phyloP scores from a whole-genome alignment of 257 asterid species.

The Vinca minor region DNA sequence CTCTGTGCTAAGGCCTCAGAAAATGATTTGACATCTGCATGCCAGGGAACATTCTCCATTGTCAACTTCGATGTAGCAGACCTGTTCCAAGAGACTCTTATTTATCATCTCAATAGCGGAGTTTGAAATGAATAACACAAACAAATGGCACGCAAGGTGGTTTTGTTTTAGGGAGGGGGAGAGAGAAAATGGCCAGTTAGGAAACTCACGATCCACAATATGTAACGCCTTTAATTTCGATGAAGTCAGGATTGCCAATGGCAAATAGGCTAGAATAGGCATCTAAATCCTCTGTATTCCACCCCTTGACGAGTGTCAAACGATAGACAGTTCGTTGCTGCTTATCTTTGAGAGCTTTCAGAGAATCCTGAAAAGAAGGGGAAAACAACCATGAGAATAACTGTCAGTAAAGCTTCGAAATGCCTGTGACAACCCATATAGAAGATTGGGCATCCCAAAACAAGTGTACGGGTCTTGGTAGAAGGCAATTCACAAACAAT shows the following conservation, averaged over 20 bases:
- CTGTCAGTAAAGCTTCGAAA: background rate
- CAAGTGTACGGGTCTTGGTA: background rate
- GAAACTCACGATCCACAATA: conserved; percentile 92
- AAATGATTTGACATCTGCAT: conserved; percentile 79
- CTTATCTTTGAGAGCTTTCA: conserved; percentile 83
- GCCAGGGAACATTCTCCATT: conserved; percentile 99
- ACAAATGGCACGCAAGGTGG: background rate
- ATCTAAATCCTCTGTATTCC: conserved; percentile 94
- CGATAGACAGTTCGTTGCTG: conserved; percentile 94
- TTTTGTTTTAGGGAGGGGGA: background rate
- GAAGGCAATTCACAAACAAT: background rate
- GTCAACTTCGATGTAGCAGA: conserved; percentile 94
- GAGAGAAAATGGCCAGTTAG: background rate
- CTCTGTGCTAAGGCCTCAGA: conserved; percentile 73
- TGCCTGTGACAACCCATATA: background rate
- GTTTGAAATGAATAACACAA: conserved; percentile 1
- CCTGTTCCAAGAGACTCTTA: conserved; percentile 29
- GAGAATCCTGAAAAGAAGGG: conserved; percentile 50
- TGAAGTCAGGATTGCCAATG: conserved; percentile 79
- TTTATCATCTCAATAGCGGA: background rate
- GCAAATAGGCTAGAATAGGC: conserved; percentile 73
- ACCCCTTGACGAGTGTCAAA: conserved; percentile 89
- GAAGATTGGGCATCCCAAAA: background rate
- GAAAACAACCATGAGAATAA: too few relatives aligned
- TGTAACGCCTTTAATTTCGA: conserved; percentile 97